Conservation (phyloP, 2,329 filamentous ascomycete species). For the Stagonosporopsis cucurbitacearum region DNA sequence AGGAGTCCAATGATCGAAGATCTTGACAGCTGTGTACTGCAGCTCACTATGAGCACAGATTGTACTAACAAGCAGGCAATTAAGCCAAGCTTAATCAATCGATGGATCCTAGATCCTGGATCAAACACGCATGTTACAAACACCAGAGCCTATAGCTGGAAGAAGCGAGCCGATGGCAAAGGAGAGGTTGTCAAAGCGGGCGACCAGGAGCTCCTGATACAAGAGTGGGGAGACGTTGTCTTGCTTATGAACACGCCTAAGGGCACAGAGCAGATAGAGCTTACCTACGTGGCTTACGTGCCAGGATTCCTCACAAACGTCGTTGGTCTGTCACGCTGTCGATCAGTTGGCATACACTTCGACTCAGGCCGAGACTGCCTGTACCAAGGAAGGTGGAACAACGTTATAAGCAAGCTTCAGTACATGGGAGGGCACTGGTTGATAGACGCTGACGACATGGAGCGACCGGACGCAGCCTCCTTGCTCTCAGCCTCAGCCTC, state of each 20-base stretch:
- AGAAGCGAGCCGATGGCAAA: conserved; percentile 2
- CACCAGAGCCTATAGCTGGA: background rate
- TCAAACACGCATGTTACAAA: background rate
- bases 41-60: conserved; percentile 9
- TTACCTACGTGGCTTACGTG: no score
- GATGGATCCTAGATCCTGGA: background rate
- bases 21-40: background rate
- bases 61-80: conserved; percentile 6
- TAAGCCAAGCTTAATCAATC: background rate
- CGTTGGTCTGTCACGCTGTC: no score
- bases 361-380: no score
- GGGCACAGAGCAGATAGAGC: no score
- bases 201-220: background rate
- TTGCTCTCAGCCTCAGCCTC: conserved; percentile 5
- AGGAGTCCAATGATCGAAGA: background rate
- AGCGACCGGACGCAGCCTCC: background rate
- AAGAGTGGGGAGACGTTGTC: no score
- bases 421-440: no score
- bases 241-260: no score
- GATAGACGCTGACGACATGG: no score
- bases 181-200: conserved; percentile 7
- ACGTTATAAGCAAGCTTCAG: no score
- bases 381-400: no score
- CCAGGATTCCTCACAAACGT: no score
- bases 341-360: no score